Percentiles rank a stretch among this genome's conserved stretches.
phyloP scores from a whole-genome alignment of 306 rosid genomes.

The Citrullus colocynthis region DNA sequence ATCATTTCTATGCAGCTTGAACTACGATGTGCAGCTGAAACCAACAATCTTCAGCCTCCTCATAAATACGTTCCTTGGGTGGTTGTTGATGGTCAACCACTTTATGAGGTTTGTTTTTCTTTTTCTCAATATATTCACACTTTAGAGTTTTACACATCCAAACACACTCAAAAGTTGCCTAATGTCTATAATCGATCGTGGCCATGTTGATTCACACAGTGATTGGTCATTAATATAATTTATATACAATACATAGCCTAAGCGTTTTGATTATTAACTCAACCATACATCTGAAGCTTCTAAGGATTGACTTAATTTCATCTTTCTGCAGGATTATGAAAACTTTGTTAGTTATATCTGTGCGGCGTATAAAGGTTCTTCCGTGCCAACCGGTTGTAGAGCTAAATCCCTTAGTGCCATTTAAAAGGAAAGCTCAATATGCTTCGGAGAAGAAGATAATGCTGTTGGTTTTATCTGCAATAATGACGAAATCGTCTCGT shows the following conservation, averaged over 20 bases:
- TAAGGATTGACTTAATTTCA: conserved; percentile 1
- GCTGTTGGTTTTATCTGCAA: neutral
- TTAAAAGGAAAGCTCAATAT: conserved; percentile 14
- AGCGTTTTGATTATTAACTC: neutral
- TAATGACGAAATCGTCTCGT: neutral
- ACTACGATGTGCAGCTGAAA: conserved; percentile 54
- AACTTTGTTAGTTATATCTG: conserved; percentile 60
- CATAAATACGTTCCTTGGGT: conserved; percentile 87
- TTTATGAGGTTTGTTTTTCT: conserved; percentile 45
- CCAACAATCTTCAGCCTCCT: conserved; percentile 62
- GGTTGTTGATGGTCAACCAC: conserved; percentile 74
- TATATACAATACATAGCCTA: neutral
- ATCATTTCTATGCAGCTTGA: conserved; percentile 54
- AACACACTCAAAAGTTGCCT: neutral
- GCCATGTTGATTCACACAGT: neutral
- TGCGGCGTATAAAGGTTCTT: conserved; percentile 50
- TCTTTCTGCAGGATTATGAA: conserved; percentile 52
- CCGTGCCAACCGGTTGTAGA: conserved; percentile 29
- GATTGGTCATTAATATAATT: neutral
- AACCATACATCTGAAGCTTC: neutral
- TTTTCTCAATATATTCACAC: neutral
- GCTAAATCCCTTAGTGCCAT: conserved; percentile 20
- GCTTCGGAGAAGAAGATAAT: conserved; percentile 12
- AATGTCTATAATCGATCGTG: neutral
- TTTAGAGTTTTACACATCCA: neutral